Percentiles rank a stretch among this genome's conserved stretches.
These are phyloP conservation scores for Colletotrichum sp. DNA, from an alignment of 2,329 filamentous ascomycete genomes.

Conservation along the genomic window DNA sequence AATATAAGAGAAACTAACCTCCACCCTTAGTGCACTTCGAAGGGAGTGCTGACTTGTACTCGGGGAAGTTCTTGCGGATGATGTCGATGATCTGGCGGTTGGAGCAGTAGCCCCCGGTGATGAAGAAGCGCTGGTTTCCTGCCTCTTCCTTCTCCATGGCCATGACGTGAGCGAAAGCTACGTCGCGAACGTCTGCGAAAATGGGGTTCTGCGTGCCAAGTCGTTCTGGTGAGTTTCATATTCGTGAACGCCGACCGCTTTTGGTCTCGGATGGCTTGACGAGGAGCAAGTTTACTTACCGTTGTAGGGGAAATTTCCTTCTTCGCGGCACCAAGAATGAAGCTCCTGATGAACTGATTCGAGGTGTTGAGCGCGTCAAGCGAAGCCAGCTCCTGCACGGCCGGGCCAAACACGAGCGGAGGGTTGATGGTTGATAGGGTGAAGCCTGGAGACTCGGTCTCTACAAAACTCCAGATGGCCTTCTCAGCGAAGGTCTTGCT, in stretches of 20 bases:
- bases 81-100: neutral
- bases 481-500: slow-evolving; percentile 59
- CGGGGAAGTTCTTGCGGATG: neutral
- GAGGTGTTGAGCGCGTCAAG: slow-evolving; percentile 56
- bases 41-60: neutral
- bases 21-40: neutral
- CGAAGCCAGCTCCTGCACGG: slow-evolving; percentile 51
- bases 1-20: neutral
- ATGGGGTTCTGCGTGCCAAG: neutral
- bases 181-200: neutral
- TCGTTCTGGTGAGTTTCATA: neutral
- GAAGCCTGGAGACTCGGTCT: slow-evolving; percentile 45
- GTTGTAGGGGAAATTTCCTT: neutral
- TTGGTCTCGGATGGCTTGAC: neutral
- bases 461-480: slow-evolving; percentile 57
- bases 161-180: neutral
- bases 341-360: slow-evolving; percentile 30
- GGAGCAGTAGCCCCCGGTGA: neutral
- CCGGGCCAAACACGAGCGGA: slow-evolving; percentile 59
- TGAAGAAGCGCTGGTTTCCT: neutral
- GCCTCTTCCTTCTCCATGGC: neutral
- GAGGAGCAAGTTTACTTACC: neutral
- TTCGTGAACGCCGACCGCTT: no score
- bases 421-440: slow-evolving; percentile 59
- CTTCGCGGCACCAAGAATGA: neutral